Conservation (phyloP, 2,329 filamentous ascomycete genomes). For the Incumbomyces lentus region DNA sequence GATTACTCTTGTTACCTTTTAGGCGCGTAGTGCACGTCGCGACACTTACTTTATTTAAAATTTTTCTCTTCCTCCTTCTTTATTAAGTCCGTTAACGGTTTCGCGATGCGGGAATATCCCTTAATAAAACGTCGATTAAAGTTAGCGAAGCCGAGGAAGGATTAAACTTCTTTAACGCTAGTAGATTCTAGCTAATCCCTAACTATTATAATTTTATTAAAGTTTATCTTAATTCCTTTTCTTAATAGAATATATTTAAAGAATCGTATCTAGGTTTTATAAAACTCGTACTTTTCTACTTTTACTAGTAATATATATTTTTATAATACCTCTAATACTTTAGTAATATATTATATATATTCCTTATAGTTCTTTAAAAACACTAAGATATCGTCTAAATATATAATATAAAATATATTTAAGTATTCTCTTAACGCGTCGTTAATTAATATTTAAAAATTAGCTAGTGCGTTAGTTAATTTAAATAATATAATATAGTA, state of each 20-base stretch:
- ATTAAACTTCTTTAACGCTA: conserved; percentile 14
- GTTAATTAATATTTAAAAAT: conserved; percentile 18
- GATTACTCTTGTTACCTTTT: too few relatives aligned
- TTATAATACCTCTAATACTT: conserved; percentile 13
- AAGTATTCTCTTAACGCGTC: conserved; percentile 9
- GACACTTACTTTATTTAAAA: too few relatives aligned
- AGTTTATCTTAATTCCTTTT: conserved; percentile 19
- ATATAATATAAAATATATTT: conserved; percentile 11
- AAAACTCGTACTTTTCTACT: conserved; percentile 18
- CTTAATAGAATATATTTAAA: conserved; percentile 15
- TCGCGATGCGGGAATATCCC: conserved; percentile 9
- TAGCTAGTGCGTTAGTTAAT: conserved; percentile 13
- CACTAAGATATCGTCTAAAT: too few relatives aligned
- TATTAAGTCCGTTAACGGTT: background rate
- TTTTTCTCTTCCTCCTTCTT: conserved; percentile 5
- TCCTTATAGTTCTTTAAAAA: conserved; percentile 7
- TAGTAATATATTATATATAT: conserved; percentile 9
- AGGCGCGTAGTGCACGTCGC: too few relatives aligned
- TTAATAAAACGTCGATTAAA: conserved; percentile 19
- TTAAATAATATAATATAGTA: conserved; percentile 18
- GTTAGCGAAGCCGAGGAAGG: conserved; percentile 17
- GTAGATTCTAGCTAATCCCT: conserved; percentile 17
- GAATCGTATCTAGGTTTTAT: conserved; percentile 14
- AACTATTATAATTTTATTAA: conserved; percentile 21
- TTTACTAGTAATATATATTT: conserved; percentile 10